Conservation (phyloP, 2,329 filamentous ascomycete species). For the Chrysoporthe cubensis region DNA sequence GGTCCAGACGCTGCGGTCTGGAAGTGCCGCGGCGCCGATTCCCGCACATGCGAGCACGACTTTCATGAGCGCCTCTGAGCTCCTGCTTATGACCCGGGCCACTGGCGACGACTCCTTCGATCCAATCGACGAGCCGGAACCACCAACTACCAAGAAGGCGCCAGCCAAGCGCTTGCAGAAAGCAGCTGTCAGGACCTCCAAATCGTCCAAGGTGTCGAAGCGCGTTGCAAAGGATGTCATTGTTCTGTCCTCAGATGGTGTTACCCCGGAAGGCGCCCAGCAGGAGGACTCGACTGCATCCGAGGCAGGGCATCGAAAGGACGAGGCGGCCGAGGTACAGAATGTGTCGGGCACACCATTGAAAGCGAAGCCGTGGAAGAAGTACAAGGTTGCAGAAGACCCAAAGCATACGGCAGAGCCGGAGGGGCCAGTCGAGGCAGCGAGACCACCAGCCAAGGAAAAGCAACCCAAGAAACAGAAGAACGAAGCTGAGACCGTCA, state of each 20-base stretch:
- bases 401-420: neutral
- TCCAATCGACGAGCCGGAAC: constrained; percentile 20
- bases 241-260: constrained; percentile 27
- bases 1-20: constrained; percentile 40
- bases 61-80: constrained; percentile 48
- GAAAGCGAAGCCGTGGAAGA: constrained; percentile 43
- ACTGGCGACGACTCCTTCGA: constrained; percentile 15
- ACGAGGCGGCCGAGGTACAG: constrained; percentile 9
- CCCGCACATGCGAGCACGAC: constrained; percentile 41
- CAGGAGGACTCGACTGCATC: neutral
- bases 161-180: constrained; percentile 4
- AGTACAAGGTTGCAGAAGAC: constrained; percentile 34
- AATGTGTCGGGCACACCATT: constrained; percentile 27
- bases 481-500: constrained; percentile 36
- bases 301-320: constrained; percentile 22
- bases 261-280: constrained; percentile 14
- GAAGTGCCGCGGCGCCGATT: constrained; percentile 43
- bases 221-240: constrained; percentile 26
- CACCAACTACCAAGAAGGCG: neutral
- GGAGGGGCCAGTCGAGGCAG: neutral
- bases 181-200: constrained; percentile 7
- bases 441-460: constrained; percentile 34
- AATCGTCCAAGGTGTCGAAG: constrained; percentile 15
- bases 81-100: constrained; percentile 41
- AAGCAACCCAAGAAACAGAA: constrained; percentile 34